Base-by-base conservation (phyloP, 2,329 filamentous ascomycete species). In the Lanzia echinophila region DNA sequence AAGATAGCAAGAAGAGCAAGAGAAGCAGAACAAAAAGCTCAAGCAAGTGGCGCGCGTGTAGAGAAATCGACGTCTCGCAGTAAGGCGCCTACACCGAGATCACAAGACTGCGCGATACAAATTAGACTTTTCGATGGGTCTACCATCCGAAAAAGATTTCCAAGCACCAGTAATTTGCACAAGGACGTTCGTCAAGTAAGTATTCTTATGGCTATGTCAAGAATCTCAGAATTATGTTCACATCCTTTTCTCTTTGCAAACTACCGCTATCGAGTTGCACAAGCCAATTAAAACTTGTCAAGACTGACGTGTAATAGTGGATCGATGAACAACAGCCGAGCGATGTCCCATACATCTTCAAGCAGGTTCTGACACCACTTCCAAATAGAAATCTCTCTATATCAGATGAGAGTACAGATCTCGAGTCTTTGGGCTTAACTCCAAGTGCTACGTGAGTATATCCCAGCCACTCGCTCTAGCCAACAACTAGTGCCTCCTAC, bases 111-210 rank as follows among this genome's bases (percentile, higher is more conserved):
- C 59, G 79, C 85, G 17, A 73, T 96, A 1, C 89, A 94, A 63
- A 81, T 96, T 17, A 82, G 91, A 7, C 75, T 96, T 0, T 87
- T 95, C 54, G 90, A 96, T 65, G 92, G 92, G 10, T 85, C 84
- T 11, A 90, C 84, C 1, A 79, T 96, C 17, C 83, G 90, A 39
- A 79, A 77, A 3, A 82, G 79, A 17, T 95, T 96, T 68, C 73
- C 81, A 11, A 81, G 83, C 20, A 72, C 73, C 2, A 75, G 79
- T 6, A 87, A 79, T 0, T 75, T 96, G 3, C 70, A 74, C 6
- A 73, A 69, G 6, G 80, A 88, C 42, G 84, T 97, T 1, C 80
- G 92, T 7, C 71, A 75, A 6, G 52, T 54, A 53, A 38, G 39
- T 43, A 24, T 43, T 43, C 12, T 20, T 45, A 28, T 11, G 15